These are phyloP conservation scores for Suhomyces anneliseae DNA, from an alignment of 1,139 yeast genomes.

Conservation along the genomic window DNA sequence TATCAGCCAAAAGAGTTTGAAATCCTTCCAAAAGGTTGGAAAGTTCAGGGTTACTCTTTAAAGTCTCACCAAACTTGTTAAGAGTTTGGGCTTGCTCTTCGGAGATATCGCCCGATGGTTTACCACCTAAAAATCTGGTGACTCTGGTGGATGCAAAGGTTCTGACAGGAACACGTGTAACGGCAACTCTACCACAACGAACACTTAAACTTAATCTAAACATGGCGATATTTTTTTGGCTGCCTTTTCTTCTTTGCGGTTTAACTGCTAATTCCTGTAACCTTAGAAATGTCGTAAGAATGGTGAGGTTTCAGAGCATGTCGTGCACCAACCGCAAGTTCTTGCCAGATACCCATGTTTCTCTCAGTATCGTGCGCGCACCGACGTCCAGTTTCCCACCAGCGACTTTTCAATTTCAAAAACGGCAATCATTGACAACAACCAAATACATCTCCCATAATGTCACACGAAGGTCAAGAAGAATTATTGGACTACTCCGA, in stretches of 20 bases:
- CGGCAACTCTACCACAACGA: constrained; percentile 1
- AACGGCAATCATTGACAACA: constrained; percentile 1
- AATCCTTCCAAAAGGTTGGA: constrained; percentile 30
- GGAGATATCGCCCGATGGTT: constrained; percentile 3
- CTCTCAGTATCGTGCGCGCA: constrained; percentile 4
- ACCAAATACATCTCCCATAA: constrained; percentile 18
- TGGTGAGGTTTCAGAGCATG: no score
- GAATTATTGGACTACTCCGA: constrained; percentile 98
- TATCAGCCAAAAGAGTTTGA: constrained; percentile 30
- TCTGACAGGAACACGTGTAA: not conserved
- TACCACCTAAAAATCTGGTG: constrained; percentile 10
- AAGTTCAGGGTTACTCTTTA: constrained; percentile 27
- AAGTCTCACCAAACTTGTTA: constrained; percentile 15
- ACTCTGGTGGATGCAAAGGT: constrained; percentile 4
- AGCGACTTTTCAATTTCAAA: constrained; percentile 3
- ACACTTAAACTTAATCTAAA: constrained; percentile 1
- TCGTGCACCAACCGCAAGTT: no score
- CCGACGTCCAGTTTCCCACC: constrained; percentile 2
- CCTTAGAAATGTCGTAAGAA: not conserved
- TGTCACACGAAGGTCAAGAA: constrained; percentile 97
- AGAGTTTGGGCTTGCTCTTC: constrained; percentile 15
- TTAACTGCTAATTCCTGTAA: not conserved
- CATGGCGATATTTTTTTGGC: not conserved
- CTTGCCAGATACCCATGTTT: no score
- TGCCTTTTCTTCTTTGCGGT: no score